These are phyloP conservation scores for Sclerotinia sclerotiorum DNA, from an alignment of 2,329 filamentous ascomycete species.

Conservation along the genomic window DNA sequence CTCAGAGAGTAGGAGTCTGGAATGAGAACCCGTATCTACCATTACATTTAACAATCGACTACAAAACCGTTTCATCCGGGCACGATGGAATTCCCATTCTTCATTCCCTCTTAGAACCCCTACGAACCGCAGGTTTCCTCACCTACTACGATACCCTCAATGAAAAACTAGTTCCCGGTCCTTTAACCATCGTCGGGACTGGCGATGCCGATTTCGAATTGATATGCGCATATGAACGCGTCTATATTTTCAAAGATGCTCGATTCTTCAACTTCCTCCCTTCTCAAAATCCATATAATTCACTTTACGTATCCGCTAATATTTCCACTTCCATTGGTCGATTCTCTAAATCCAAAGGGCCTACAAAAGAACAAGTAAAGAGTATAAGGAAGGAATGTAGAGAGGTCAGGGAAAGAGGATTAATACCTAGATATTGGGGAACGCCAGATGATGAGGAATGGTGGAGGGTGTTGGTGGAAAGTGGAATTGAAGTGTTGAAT, in stretches of 20 bases:
- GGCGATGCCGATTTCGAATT: constrained; percentile 48
- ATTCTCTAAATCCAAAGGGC: constrained; percentile 24
- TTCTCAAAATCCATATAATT: constrained; percentile 29
- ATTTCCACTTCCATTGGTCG: constrained; percentile 22
- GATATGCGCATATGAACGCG: constrained; percentile 39
- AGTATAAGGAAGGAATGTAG: constrained; percentile 34
- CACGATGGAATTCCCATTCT: constrained; percentile 42
- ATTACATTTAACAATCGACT: constrained; percentile 50
- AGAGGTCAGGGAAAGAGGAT: constrained; percentile 42
- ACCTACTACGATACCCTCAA: constrained; percentile 43
- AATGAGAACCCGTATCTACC: constrained; percentile 25
- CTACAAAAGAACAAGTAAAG: constrained; percentile 30
- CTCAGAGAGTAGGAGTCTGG: constrained; percentile 30
- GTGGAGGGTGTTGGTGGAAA: constrained; percentile 44
- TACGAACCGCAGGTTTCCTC: constrained; percentile 45
- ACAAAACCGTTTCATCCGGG: constrained; percentile 45
- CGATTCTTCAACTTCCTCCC: constrained; percentile 40
- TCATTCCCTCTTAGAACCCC: constrained; percentile 43
- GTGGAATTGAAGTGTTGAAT: constrained; percentile 46
- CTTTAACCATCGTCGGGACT: constrained; percentile 52
- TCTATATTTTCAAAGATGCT: constrained; percentile 51
- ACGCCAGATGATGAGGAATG: constrained; percentile 43
- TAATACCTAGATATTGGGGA: constrained; percentile 47
- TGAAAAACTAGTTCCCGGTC: constrained; percentile 35
- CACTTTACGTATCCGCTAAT: constrained; percentile 34